Percentiles rank a stretch among this genome's conserved stretches.
Evolutionary conservation across 2,329 filamentous ascomycete genomes (phyloP).

Genomic region (Bipolaris victoriae): DNA sequence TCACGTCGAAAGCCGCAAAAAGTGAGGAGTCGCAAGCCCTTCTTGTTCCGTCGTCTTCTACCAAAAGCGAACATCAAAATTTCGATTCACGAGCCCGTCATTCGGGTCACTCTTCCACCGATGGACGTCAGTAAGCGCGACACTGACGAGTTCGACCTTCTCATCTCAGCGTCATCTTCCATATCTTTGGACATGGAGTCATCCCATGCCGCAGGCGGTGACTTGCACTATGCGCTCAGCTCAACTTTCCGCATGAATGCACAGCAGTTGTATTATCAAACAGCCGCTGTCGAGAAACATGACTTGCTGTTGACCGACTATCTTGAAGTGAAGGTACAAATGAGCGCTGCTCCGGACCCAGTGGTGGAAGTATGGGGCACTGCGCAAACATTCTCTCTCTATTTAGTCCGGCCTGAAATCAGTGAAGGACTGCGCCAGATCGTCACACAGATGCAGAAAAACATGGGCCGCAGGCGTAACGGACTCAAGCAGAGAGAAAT

Average conservation of each 20-base stretch:
- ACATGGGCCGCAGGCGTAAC: slow-evolving; percentile 43
- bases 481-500: slow-evolving; percentile 55
- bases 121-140: slow-evolving; percentile 64
- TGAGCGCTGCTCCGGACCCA: slow-evolving; percentile 85
- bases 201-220: slow-evolving; percentile 85
- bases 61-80: slow-evolving; percentile 95
- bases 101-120: slow-evolving; percentile 86
- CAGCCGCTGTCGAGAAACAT: slow-evolving; percentile 78
- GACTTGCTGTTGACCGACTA: slow-evolving; percentile 87
- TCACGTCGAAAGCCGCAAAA: slow-evolving; percentile 32
- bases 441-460: slow-evolving; percentile 74
- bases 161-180: slow-evolving; percentile 94
- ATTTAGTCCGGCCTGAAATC: slow-evolving; percentile 90
- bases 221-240: slow-evolving; percentile 84
- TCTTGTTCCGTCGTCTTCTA: slow-evolving; percentile 84
- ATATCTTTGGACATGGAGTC: slow-evolving; percentile 93
- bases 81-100: slow-evolving; percentile 93
- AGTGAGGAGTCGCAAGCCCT: slow-evolving; percentile 52
- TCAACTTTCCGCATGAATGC: slow-evolving; percentile 83
- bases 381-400: slow-evolving; percentile 84
- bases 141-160: slow-evolving; percentile 86
- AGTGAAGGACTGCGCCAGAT: slow-evolving; percentile 92
- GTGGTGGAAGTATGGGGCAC: slow-evolving; percentile 80
- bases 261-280: slow-evolving; percentile 94
- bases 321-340: slow-evolving; percentile 82